These are phyloP conservation scores for Clarireedia monteithiana DNA, from an alignment of 2,329 filamentous ascomycete species.

Conservation along the genomic window DNA sequence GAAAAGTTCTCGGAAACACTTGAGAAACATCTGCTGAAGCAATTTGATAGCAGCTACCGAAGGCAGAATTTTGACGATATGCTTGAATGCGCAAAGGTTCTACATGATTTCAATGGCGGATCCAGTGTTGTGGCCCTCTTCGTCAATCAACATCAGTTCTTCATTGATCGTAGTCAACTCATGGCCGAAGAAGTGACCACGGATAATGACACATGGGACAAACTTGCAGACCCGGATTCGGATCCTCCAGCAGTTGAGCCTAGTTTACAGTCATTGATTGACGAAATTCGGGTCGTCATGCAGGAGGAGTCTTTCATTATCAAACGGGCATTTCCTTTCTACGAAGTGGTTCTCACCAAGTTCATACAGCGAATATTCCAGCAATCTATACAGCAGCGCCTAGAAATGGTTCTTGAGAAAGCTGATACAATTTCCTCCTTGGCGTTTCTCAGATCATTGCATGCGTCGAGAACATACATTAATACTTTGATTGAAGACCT, in stretches of 20 bases:
- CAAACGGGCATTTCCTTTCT: slow-evolving; percentile 90
- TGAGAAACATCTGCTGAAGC: slow-evolving; percentile 89
- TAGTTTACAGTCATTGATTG: slow-evolving; percentile 82
- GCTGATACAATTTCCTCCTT: slow-evolving; percentile 85
- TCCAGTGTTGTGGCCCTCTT: slow-evolving; percentile 92
- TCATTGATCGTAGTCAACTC: slow-evolving; percentile 90
- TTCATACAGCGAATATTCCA: slow-evolving; percentile 96
- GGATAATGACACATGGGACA: slow-evolving; percentile 69
- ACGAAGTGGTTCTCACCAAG: slow-evolving; percentile 85
- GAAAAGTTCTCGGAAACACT: slow-evolving; percentile 95
- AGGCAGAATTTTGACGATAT: slow-evolving; percentile 96
- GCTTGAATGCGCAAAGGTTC: slow-evolving; percentile 90
- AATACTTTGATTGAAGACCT: slow-evolving; percentile 82
- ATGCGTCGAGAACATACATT: slow-evolving; percentile 86
- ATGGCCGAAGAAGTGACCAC: slow-evolving; percentile 59
- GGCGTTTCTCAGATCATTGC: slow-evolving; percentile 82
- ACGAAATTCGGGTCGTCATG: slow-evolving; percentile 91
- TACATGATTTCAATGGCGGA: slow-evolving; percentile 93
- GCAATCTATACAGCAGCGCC: slow-evolving; percentile 90
- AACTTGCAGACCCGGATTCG: slow-evolving; percentile 85
- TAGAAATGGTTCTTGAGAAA: slow-evolving; percentile 94
- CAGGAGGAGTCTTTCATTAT: slow-evolving; percentile 97
- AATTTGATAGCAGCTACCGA: slow-evolving; percentile 96
- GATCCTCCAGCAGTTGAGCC: slow-evolving; percentile 88
- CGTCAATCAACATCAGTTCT: slow-evolving; percentile 98